Conservation (phyloP, 495 filamentous ascomycete genomes). For the Hypomontagnella submonticulosa region DNA sequence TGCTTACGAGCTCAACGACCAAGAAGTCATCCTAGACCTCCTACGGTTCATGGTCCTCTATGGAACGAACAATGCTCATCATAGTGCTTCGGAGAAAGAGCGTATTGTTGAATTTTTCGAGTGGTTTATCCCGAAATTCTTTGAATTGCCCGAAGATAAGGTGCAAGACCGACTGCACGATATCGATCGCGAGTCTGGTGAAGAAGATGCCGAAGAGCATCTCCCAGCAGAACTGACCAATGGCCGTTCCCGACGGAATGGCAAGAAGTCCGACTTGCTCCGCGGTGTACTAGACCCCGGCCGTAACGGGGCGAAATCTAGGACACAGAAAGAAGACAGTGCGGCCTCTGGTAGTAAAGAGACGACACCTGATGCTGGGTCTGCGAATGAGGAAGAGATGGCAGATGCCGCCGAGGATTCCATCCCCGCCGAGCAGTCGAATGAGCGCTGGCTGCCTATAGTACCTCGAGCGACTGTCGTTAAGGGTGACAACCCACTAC, state of each 20-base stretch:
- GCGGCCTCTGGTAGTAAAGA: constrained; percentile 79
- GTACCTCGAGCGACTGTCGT: constrained; percentile 61
- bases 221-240: constrained; percentile 63
- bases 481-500: constrained; percentile 52
- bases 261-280: constrained; percentile 81
- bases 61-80: constrained; percentile 72
- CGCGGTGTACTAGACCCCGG: constrained; percentile 85
- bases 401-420: constrained; percentile 61
- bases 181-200: constrained; percentile 68
- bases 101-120: constrained; percentile 85
- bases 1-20: constrained; percentile 75
- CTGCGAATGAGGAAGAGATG: constrained; percentile 75
- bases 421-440: constrained; percentile 60
- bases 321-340: constrained; percentile 78
- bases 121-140: constrained; percentile 89
- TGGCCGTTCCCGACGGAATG: constrained; percentile 73
- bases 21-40: constrained; percentile 82
- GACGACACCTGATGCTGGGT: constrained; percentile 83
- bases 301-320: constrained; percentile 68
- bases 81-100: constrained; percentile 76
- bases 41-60: constrained; percentile 81
- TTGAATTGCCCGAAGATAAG: constrained; percentile 79
- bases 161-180: constrained; percentile 82
- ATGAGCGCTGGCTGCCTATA: constrained; percentile 65
- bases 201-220: constrained; percentile 78